These are phyloP conservation scores for Colletotrichum orchidophilum DNA, from an alignment of 2,329 filamentous ascomycete genomes.

Conservation along the genomic window DNA sequence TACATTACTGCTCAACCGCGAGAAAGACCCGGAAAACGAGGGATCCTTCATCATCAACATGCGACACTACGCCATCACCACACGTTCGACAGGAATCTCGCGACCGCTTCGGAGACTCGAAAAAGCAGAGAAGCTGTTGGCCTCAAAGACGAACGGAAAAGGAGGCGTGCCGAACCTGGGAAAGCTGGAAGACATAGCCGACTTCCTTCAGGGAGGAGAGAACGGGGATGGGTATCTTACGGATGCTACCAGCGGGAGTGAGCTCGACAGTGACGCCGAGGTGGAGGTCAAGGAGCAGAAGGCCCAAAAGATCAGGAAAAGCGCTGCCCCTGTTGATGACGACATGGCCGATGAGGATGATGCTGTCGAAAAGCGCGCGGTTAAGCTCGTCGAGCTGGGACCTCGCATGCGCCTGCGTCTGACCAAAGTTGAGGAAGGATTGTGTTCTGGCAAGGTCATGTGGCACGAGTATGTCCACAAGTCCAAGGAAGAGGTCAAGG, in stretches of 20 bases:
- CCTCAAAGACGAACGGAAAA: conserved; percentile 68
- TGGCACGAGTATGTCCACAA: conserved; percentile 98
- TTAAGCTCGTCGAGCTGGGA: conserved; percentile 92
- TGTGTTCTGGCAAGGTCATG: conserved; percentile 91
- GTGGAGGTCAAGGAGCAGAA: conserved; percentile 81
- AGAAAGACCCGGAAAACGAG: conserved; percentile 66
- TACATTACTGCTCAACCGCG: conserved; percentile 89
- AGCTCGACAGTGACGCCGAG: conserved; percentile 93
- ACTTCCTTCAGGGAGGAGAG: conserved; percentile 90
- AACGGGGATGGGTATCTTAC: conserved; percentile 85
- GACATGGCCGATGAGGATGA: conserved; percentile 58
- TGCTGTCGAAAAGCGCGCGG: conserved; percentile 82
- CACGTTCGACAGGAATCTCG: conserved; percentile 84
- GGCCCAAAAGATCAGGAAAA: conserved; percentile 66
- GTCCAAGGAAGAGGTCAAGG: conserved; percentile 77
- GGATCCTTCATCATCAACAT: conserved; percentile 86
- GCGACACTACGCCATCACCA: conserved; percentile 94
- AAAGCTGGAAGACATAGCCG: conserved; percentile 90
- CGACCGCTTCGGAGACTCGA: conserved; percentile 86
- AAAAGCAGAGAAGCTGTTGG: conserved; percentile 81
- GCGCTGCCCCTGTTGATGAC: conserved; percentile 56
- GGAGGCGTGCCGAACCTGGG: conserved; percentile 86
- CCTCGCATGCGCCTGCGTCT: conserved; percentile 88
- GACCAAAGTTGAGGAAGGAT: conserved; percentile 94
- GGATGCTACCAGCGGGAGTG: conserved; percentile 85